Evolutionary conservation across 108 stramenopile species (phyloP).

Genomic region (Pseudonitzschia pungens): DNA sequence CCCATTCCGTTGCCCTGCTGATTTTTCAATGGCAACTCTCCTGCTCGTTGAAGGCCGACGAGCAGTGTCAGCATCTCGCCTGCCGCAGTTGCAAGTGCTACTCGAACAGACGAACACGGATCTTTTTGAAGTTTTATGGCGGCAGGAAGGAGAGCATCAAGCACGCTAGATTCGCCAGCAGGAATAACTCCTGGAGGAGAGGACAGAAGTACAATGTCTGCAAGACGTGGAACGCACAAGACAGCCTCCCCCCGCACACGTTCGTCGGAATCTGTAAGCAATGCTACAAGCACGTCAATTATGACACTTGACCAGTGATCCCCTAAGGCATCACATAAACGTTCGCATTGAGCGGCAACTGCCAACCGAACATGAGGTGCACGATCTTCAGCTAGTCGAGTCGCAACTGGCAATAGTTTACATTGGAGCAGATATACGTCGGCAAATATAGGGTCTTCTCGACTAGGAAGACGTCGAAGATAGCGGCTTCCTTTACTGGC

Average conservation of each 20-base stretch:
- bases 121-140: constrained; percentile 82
- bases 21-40: constrained; percentile 35
- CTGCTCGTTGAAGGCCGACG: constrained; percentile 59
- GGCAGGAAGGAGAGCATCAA: constrained; percentile 79
- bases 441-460: constrained; percentile 81
- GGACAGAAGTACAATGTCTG: constrained; percentile 60
- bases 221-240: constrained; percentile 81
- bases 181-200: constrained; percentile 44
- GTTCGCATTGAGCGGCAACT: constrained; percentile 88
- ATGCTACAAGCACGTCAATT: constrained; percentile 81
- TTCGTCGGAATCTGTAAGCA: constrained; percentile 80
- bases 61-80: constrained; percentile 83
- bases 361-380: constrained; percentile 78
- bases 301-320: constrained; percentile 90
- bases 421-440: constrained; percentile 90
- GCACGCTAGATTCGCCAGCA: constrained; percentile 57
- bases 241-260: constrained; percentile 83
- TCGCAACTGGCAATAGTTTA: constrained; percentile 87
- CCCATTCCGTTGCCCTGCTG: constrained; percentile 6
- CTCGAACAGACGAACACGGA: constrained; percentile 60
- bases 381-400: constrained; percentile 83
- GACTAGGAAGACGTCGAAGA: constrained; percentile 73
- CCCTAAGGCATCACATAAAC: constrained; percentile 79
- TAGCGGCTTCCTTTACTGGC: constrained; percentile 84
- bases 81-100: constrained; percentile 78